Evolutionary conservation across 805 yeast genomes (phyloP).

Genomic region (Geotrichum ghanense): DNA sequence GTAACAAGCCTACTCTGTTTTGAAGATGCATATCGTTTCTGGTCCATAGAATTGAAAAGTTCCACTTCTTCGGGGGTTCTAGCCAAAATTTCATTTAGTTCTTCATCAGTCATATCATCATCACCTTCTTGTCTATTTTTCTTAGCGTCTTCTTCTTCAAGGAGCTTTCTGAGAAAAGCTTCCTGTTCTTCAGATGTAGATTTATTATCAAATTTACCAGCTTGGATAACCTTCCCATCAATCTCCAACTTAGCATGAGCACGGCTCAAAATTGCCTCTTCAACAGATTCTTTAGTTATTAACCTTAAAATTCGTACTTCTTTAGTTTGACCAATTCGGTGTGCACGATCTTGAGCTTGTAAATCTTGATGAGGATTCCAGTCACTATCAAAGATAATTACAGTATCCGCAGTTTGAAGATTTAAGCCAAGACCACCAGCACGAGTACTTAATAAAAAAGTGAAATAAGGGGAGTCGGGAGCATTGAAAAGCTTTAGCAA

Average conservation of each 20-base stretch:
- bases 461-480: slow-evolving; percentile 73
- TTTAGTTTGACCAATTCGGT: slow-evolving; percentile 95
- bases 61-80: slow-evolving; percentile 61
- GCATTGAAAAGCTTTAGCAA: slow-evolving; percentile 74
- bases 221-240: slow-evolving; percentile 97
- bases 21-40: slow-evolving; percentile 33
- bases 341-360: slow-evolving; percentile 98
- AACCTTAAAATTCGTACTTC: slow-evolving; percentile 88
- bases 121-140: slow-evolving; percentile 42
- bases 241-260: slow-evolving; percentile 90
- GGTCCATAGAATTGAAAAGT: slow-evolving; percentile 56
- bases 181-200: slow-evolving; percentile 96
- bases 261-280: slow-evolving; percentile 84
- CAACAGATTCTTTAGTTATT: slow-evolving; percentile 87
- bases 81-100: slow-evolving; percentile 76
- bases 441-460: slow-evolving; percentile 83
- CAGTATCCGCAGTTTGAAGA: slow-evolving; percentile 95
- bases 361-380: slow-evolving; percentile 99
- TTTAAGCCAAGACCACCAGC: slow-evolving; percentile 98
- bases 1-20: slow-evolving; percentile 47
- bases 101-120: slow-evolving; percentile 71
- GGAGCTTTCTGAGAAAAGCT: slow-evolving; percentile 73
- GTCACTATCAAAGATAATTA: slow-evolving; percentile 92
- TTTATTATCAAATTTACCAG: slow-evolving; percentile 96
- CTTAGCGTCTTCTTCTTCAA: slow-evolving; percentile 72